These are phyloP conservation scores for Paramyrothecium sp. DNA, from an alignment of 2,329 filamentous ascomycete species.

Conservation along the genomic window DNA sequence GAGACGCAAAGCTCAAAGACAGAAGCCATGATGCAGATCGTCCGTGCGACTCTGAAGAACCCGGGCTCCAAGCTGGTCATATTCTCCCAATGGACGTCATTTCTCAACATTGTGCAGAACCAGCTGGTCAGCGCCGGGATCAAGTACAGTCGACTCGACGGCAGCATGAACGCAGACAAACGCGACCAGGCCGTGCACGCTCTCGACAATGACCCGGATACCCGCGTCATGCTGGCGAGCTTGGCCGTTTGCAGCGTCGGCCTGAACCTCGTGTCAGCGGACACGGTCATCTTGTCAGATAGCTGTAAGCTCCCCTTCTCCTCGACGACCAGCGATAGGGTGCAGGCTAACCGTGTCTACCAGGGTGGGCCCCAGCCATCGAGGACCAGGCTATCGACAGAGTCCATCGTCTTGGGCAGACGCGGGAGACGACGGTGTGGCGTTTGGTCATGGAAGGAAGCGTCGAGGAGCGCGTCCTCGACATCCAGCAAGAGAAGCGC, in stretches of 20 bases:
- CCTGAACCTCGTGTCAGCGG: conserved; percentile 80
- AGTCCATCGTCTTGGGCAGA: conserved; percentile 84
- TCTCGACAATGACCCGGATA: conserved; percentile 65
- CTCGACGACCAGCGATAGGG: not conserved
- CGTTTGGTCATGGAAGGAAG: conserved; percentile 76
- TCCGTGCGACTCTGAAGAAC: conserved; percentile 67
- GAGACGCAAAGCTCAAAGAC: conserved; percentile 78
- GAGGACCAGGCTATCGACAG: conserved; percentile 90
- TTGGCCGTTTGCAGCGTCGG: conserved; percentile 82
- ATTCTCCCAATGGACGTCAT: conserved; percentile 77
- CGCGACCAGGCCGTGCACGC: conserved; percentile 71
- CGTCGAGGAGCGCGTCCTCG: conserved; percentile 78
- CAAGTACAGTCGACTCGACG: conserved; percentile 72
- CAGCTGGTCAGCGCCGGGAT: conserved; percentile 62
- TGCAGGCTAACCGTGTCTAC: conserved; percentile 1
- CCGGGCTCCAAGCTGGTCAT: conserved; percentile 66
- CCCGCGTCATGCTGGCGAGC: conserved; percentile 77
- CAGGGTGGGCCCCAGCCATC: conserved; percentile 86
- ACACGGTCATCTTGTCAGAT: conserved; percentile 81
- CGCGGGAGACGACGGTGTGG: conserved; percentile 74
- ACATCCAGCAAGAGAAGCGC: conserved; percentile 77
- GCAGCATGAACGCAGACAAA: conserved; percentile 67
- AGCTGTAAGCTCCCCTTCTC: conserved; percentile 51
- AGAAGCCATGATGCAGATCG: conserved; percentile 72
- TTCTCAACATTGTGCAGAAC: conserved; percentile 68